Evolutionary conservation across 2,329 filamentous ascomycete species (phyloP).

Genomic region (Chaetomium sp.): DNA sequence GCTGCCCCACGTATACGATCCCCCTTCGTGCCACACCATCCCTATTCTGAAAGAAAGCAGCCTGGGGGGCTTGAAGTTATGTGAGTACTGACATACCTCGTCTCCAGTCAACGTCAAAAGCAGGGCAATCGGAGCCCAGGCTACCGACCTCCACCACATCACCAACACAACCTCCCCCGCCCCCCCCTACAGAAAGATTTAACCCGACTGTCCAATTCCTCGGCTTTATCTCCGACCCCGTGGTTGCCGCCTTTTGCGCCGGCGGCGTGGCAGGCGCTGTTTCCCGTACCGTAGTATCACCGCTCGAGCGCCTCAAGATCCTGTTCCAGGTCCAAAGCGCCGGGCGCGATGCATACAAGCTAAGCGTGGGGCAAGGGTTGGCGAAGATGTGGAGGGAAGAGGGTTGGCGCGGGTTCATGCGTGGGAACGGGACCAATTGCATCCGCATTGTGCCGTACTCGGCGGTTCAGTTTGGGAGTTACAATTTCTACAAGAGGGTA

Average conservation of each 20-base stretch:
- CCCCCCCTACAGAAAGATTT: slow-evolving; percentile 24
- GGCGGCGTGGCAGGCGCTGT: slow-evolving; percentile 93
- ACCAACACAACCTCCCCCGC: slow-evolving; percentile 7
- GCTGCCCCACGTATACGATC: too few relatives aligned
- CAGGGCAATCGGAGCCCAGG: background rate
- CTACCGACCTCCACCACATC: background rate
- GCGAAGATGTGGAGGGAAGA: slow-evolving; percentile 96
- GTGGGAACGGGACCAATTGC: slow-evolving; percentile 96
- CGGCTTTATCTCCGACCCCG: slow-evolving; percentile 66
- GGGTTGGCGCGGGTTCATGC: slow-evolving; percentile 95
- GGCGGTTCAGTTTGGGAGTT: slow-evolving; percentile 95
- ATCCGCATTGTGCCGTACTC: slow-evolving; percentile 97
- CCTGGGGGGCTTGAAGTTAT: too few relatives aligned
- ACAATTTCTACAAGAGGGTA: slow-evolving; percentile 94
- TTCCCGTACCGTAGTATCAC: slow-evolving; percentile 95
- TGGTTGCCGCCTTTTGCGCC: slow-evolving; percentile 86
- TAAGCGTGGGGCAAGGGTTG: slow-evolving; percentile 83
- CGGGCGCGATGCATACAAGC: slow-evolving; percentile 85
- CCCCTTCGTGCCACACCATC: too few relatives aligned
- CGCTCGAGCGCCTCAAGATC: slow-evolving; percentile 92
- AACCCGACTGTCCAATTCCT: slow-evolving; percentile 32
- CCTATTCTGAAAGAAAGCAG: too few relatives aligned
- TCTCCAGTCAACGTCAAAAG: slow-evolving; percentile 1
- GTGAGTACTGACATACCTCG: background rate
- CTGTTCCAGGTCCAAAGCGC: slow-evolving; percentile 93